Evolutionary conservation across 2,329 filamentous ascomycete species (phyloP).

Genomic region (Malbranchea cinnamomea): DNA sequence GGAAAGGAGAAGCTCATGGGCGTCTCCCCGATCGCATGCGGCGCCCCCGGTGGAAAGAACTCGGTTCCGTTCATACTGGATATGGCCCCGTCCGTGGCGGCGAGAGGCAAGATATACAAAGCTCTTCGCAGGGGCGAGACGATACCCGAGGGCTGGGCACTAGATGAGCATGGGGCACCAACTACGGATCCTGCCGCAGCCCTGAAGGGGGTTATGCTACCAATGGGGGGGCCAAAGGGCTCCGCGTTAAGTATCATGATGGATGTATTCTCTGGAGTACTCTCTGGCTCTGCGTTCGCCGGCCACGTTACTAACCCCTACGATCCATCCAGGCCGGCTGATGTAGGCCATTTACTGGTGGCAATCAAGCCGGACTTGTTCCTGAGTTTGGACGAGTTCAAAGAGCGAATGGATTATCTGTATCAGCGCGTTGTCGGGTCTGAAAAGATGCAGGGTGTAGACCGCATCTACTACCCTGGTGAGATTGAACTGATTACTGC

Average conservation of each 20-base stretch:
- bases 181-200: constrained; percentile 59
- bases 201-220: constrained; percentile 64
- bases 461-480: constrained; percentile 42
- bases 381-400: constrained; percentile 55
- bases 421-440: constrained; percentile 38
- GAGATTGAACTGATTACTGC: constrained; percentile 40
- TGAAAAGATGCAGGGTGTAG: constrained; percentile 39
- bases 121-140: constrained; percentile 27
- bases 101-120: constrained; percentile 32
- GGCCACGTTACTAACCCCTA: constrained; percentile 65
- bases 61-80: constrained; percentile 43
- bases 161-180: constrained; percentile 53
- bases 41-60: constrained; percentile 48
- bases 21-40: constrained; percentile 58
- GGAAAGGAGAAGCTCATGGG: constrained; percentile 55
- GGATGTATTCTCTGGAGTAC: constrained; percentile 68
- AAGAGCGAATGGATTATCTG: constrained; percentile 42
- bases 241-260: constrained; percentile 69
- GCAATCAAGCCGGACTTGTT: constrained; percentile 62
- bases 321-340: constrained; percentile 50
- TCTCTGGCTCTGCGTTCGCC: constrained; percentile 65
- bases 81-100: constrained; percentile 32
- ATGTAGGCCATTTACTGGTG: constrained; percentile 61
- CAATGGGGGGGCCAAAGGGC: constrained; percentile 75
- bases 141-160: constrained; percentile 48